Evolutionary conservation across 2,329 filamentous ascomycete species (phyloP), one percentile per base, ranked within the genome.

Genomic region (Microcyclospora tardicrescens): DNA sequence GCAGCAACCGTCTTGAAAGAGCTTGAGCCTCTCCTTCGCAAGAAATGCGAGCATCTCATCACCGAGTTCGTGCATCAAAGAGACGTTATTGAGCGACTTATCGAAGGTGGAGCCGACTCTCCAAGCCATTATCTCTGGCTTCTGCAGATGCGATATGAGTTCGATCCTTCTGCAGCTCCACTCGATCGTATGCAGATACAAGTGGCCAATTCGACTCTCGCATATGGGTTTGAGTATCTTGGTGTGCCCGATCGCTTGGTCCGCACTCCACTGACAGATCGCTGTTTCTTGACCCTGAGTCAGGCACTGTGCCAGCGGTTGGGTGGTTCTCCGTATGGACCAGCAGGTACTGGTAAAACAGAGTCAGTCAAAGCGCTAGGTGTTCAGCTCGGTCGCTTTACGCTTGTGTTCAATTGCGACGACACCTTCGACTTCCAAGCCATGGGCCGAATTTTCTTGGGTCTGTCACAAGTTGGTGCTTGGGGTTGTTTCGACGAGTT

Each of bases 401-500:
- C 93, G 2, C 75, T 99, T 16, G 93, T 99, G 19, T 98, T 99
- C 68, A 98, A 93, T 62, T 99, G 91, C 67, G 91, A 99, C 58
- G 91, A 98, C 63, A 98, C 91, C 0, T 99, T 99, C 55, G 91
- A 99, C 61, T 98, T 96, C 71, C 91, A 98, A 57, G 91, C 91
- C 36, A 98, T 99, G 91, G 93, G 93, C 11, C 84, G 91, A 51
- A 99, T 99, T 53, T 98, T 99, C 73, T 72, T 98, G 28, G 91
- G 91, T 72, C 93, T 99, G 45, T 98, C 93, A 60, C 91, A 98
- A 61, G 91, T 99, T 35, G 91, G 91, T 60, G 91, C 91, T 4
- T 99, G 91, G 91, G 93, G 93, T 54, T 99, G 91, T 68, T 99
- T 99, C 62, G 91, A 99, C 57, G 91, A 99, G 67, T 99, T 99